Evolutionary conservation across 2,329 filamentous ascomycete species (phyloP).

Genomic region (Chaetomium sp.): DNA sequence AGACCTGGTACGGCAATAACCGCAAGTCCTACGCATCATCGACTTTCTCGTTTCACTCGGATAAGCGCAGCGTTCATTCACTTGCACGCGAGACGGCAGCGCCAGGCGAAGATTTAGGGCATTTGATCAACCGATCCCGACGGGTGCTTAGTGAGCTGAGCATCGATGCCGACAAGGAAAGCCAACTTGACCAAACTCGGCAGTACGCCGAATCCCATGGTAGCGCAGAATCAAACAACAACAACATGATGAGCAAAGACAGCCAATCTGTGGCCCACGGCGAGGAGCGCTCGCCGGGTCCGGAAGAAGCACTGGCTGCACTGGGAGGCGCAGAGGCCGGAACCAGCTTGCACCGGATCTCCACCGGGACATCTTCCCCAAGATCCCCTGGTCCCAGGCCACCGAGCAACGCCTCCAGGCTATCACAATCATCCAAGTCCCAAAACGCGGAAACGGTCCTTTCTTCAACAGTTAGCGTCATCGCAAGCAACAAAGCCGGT

Average conservation of each 20-base stretch:
- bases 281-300: background rate
- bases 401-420: background rate
- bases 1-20: background rate
- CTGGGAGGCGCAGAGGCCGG: background rate
- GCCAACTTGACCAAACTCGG: background rate
- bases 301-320: background rate
- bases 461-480: background rate
- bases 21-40: constrained; percentile 1
- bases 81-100: background rate
- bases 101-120: background rate
- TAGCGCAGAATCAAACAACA: background rate
- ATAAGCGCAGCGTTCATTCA: background rate
- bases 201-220: background rate
- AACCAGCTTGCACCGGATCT: background rate
- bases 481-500: background rate
- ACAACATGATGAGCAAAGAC: background rate
- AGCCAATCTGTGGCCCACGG: background rate
- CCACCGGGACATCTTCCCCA: background rate
- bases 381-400: background rate
- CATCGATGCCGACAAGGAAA: background rate
- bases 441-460: background rate
- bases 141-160: background rate
- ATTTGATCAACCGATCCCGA: background rate
- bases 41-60: background rate
- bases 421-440: background rate